Base-by-base conservation (phyloP, 139 green algal genomes). In the Axilococcus clingmanii region DNA sequence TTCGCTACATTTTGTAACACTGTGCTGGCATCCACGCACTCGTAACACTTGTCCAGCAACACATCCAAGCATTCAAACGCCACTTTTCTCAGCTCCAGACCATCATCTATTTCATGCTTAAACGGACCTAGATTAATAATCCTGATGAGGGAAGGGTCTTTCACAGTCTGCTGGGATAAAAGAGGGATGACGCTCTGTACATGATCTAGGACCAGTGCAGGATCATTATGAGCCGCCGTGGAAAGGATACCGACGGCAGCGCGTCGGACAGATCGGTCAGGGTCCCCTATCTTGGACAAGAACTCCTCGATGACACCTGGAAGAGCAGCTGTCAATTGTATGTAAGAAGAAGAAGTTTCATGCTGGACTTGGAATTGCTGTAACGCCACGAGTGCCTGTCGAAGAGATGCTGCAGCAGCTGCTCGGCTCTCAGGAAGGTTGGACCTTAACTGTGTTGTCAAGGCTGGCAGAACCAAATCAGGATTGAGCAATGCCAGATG, bases 41-140 rank as follows among this genome's bases (percentile, higher is more conserved):
- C 69, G 38, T 37, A 66, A 61, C 50, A 65, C 14, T 63, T 42
- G 52, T 86, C 75, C 49, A 91, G 65, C 40, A 96, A 68, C 42
- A 94, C 87, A 65, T 94, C 85, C 58, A 97, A 63, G 69, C 76
- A 89, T 77, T 57, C 74, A 63, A 92, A 94, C 4, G 86, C 69
- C 6, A 84, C 76, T 72, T 97, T 98, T 57, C 91, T 83, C 68
- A 97, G 76, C 69, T 98, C 92, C 48, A 98, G 72, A 2, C 91
- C 91, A 49, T 98, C 91, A 57, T 98, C 91, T 24, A 97, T 88
- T 49, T 76, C 75, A 71, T 87, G 80, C 71, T 94, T 93, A 69
- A 94, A 94, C 22, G 90, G 90, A 16, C 90, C 90, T 40, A 97
- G 71, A 66, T 97, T 85, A 9, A 97, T 80, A 0, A 70, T 78